Conservation (phyloP, 192 early-diverging fungal species). For the Coemansia aciculifera region DNA sequence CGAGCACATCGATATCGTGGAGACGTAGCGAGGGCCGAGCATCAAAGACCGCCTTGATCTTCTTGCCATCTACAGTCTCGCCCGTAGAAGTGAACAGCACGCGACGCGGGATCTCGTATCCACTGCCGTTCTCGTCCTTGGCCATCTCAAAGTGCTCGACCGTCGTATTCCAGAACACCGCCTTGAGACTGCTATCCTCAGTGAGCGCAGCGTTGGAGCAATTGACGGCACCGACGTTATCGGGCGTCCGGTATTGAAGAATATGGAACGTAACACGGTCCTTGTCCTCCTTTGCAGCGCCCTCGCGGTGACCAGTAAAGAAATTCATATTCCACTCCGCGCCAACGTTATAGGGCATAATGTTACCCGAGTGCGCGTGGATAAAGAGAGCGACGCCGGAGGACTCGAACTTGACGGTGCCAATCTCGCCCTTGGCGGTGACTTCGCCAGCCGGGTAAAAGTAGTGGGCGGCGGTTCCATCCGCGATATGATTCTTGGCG, state of each 20-base stretch:
- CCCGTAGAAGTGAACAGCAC: slow-evolving; percentile 78
- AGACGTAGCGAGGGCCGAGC: slow-evolving; percentile 63
- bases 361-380: slow-evolving; percentile 78
- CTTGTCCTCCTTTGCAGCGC: slow-evolving; percentile 60
- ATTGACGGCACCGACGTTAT: slow-evolving; percentile 64
- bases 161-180: slow-evolving; percentile 74
- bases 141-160: slow-evolving; percentile 62
- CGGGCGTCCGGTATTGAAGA: slow-evolving; percentile 80
- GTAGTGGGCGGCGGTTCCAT: slow-evolving; percentile 66
- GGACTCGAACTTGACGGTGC: slow-evolving; percentile 64
- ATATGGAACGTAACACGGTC: slow-evolving; percentile 46
- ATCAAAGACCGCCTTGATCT: slow-evolving; percentile 64
- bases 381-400: slow-evolving; percentile 73
- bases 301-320: slow-evolving; percentile 68
- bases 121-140: slow-evolving; percentile 72
- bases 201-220: slow-evolving; percentile 76
- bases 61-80: slow-evolving; percentile 69
- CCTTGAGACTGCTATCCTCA: slow-evolving; percentile 64
- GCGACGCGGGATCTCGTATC: slow-evolving; percentile 78
- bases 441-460: slow-evolving; percentile 82
- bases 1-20: slow-evolving; percentile 87
- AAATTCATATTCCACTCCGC: slow-evolving; percentile 84
- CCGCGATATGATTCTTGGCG: slow-evolving; percentile 75
- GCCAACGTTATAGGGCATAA: slow-evolving; percentile 81
- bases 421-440: slow-evolving; percentile 69